Conservation (phyloP, 192 early-diverging fungal genomes). For the Umbelopsis ramanniana region DNA sequence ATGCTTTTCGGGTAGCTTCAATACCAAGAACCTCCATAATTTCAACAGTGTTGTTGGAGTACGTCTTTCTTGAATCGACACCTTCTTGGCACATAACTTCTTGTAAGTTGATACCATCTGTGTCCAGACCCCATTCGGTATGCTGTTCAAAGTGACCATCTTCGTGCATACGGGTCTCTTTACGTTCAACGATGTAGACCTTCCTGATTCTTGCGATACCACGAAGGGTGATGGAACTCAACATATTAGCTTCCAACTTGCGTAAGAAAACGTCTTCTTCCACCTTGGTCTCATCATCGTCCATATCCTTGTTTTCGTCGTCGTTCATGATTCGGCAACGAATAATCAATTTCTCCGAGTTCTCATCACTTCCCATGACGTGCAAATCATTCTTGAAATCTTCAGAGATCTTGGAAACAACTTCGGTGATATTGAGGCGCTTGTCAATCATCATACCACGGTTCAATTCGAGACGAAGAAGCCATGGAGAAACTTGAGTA, state of each 20-base stretch:
- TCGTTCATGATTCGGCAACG: slow-evolving; percentile 86
- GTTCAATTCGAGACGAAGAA: slow-evolving; percentile 77
- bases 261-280: slow-evolving; percentile 92
- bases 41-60: slow-evolving; percentile 93
- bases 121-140: slow-evolving; percentile 84
- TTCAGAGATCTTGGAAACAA: slow-evolving; percentile 78
- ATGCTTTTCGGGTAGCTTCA: slow-evolving; percentile 90
- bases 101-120: slow-evolving; percentile 90
- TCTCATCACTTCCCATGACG: slow-evolving; percentile 88
- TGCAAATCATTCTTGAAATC: slow-evolving; percentile 81
- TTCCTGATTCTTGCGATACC: slow-evolving; percentile 87
- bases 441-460: slow-evolving; percentile 90
- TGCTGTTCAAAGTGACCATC: slow-evolving; percentile 67
- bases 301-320: slow-evolving; percentile 59
- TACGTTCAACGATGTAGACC: slow-evolving; percentile 78
- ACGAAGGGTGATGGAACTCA: slow-evolving; percentile 84
- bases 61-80: slow-evolving; percentile 80
- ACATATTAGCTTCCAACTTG: slow-evolving; percentile 84
- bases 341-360: slow-evolving; percentile 84
- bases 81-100: slow-evolving; percentile 85
- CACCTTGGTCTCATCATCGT: slow-evolving; percentile 59
- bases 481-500: slow-evolving; percentile 71
- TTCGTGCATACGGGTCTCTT: slow-evolving; percentile 52
- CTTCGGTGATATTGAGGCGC: slow-evolving; percentile 82
- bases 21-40: slow-evolving; percentile 93